Evolutionary conservation across 179 eudicot species (phyloP).

Genomic region (Spinacia oleracea): DNA sequence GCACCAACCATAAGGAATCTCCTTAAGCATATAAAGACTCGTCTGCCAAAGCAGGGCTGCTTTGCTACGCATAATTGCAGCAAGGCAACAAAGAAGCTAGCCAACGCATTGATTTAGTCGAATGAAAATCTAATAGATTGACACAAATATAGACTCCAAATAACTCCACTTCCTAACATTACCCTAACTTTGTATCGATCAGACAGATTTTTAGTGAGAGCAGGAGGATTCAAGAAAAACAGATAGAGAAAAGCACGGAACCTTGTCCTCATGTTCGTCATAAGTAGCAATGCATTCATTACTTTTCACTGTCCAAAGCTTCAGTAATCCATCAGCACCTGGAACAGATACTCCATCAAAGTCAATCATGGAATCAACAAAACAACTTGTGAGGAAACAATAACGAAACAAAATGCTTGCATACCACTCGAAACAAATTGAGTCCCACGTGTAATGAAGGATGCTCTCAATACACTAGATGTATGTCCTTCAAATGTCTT

Average conservation of each 20-base stretch:
- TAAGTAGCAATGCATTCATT: constrained; percentile 89
- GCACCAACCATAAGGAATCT: background rate
- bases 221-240: background rate
- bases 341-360: constrained; percentile 21
- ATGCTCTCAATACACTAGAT: constrained; percentile 84
- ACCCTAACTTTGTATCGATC: background rate
- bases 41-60: too few relatives aligned
- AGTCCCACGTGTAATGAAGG: constrained; percentile 74
- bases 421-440: constrained; percentile 93
- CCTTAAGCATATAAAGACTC: too few relatives aligned
- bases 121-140: too few relatives aligned
- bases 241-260: constrained; percentile 17
- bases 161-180: background rate
- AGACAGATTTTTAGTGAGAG: background rate
- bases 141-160: background rate
- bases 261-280: constrained; percentile 96
- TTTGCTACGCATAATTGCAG: too few relatives aligned
- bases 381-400: constrained; percentile 12
- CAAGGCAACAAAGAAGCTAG: too few relatives aligned
- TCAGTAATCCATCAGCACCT: constrained; percentile 95
- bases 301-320: constrained; percentile 83
- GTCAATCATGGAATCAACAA: constrained; percentile 5
- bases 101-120: too few relatives aligned
- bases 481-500: constrained; percentile 97
- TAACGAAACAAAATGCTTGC: constrained; percentile 24